Percentiles rank a stretch among this genome's conserved stretches.
These are phyloP conservation scores for Rhodotorula sp. DNA, from an alignment of 1,284 basidiomycete genomes.

Conservation along the genomic window DNA sequence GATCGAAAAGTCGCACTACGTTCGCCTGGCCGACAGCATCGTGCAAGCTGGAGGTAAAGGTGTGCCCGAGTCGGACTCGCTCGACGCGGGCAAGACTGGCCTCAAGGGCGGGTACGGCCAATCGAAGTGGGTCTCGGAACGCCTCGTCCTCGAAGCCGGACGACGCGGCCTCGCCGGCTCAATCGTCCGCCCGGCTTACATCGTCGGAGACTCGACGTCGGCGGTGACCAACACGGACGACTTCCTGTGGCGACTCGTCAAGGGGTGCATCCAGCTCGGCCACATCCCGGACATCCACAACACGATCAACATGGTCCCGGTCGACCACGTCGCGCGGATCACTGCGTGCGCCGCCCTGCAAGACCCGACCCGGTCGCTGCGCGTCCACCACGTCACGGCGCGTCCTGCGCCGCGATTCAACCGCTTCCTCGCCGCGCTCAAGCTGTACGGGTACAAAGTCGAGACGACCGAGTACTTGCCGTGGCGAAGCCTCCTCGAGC, in stretches of 20 bases:
- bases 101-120: conserved; percentile 95
- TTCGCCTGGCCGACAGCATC: conserved; percentile 75
- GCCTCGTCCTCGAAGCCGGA: conserved; percentile 86
- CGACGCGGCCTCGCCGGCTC: conserved; percentile 80
- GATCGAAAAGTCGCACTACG: conserved; percentile 82
- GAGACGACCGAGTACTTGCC: conserved; percentile 81
- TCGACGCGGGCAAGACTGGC: conserved; percentile 76
- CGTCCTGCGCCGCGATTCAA: conserved; percentile 88
- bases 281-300: conserved; percentile 97
- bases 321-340: conserved; percentile 90
- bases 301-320: conserved; percentile 96
- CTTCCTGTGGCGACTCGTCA: conserved; percentile 97
- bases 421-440: conserved; percentile 72
- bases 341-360: conserved; percentile 66
- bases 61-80: conserved; percentile 81
- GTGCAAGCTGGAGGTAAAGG: conserved; percentile 60
- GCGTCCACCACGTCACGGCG: conserved; percentile 85
- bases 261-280: conserved; percentile 94
- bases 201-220: conserved; percentile 85
- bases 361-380: conserved; percentile 50
- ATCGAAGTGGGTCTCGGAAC: conserved; percentile 98
- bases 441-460: conserved; percentile 77
- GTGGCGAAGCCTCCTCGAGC: conserved; percentile 90
- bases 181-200: conserved; percentile 91
- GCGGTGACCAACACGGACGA: conserved; percentile 99